phyloP scores from a whole-genome alignment of 108 stramenopile species.

The Conticribra weissflogii region DNA sequence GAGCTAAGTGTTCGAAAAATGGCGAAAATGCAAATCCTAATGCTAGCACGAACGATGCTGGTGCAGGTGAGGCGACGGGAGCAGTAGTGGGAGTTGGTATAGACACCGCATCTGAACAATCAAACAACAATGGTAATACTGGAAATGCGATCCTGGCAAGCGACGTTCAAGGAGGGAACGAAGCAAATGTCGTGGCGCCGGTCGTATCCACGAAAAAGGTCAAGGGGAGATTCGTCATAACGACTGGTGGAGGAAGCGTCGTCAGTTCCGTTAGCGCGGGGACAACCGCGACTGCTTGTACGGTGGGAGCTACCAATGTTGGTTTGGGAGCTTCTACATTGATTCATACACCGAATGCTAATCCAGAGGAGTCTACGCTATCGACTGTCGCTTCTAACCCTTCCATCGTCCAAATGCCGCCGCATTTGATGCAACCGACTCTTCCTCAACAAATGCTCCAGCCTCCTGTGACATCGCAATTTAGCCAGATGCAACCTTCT shows the following conservation, averaged over 20 bases:
- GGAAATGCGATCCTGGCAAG: background rate
- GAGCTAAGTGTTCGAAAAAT: slow-evolving; percentile 9
- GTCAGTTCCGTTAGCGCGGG: background rate
- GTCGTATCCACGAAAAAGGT: slow-evolving; percentile 13
- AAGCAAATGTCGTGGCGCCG: background rate
- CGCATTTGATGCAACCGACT: background rate
- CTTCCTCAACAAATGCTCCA: background rate
- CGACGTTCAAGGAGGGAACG: background rate
- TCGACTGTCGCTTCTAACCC: background rate
- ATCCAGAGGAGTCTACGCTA: background rate
- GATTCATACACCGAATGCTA: background rate
- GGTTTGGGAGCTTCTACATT: background rate
- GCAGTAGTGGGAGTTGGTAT: too few species aligned
- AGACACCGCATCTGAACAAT: too few species aligned
- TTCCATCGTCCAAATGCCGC: background rate
- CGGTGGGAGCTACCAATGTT: background rate
- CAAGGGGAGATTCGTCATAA: slow-evolving; percentile 20
- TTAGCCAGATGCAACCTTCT: background rate
- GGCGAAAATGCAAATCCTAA: background rate
- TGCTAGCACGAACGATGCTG: background rate
- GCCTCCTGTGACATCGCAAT: background rate
- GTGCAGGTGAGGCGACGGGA: background rate
- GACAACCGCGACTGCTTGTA: background rate
- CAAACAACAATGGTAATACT: too few species aligned
- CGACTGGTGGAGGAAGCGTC: background rate